A percentile compares a stretch with the other conserved stretches of the same genome.
Evolutionary conservation across 2,329 filamentous ascomycete species (phyloP).

Genomic region (Beauveria sp.): DNA sequence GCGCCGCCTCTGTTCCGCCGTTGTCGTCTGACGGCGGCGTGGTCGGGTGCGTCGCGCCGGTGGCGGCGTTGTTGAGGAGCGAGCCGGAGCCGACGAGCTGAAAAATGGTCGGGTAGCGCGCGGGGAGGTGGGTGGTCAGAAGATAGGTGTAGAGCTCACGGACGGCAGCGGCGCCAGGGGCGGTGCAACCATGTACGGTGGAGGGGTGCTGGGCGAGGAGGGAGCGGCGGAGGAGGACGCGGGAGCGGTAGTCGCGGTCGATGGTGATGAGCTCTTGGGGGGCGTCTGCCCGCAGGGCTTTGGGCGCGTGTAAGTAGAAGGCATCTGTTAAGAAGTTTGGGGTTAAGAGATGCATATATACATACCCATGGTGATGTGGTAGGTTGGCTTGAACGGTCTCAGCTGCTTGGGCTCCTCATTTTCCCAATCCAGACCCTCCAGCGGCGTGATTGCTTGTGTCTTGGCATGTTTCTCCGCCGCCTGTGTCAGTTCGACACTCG

Average conservation of each 20-base stretch:
- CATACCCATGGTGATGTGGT: slow-evolving; percentile 49
- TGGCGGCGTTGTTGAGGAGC: slow-evolving; percentile 24
- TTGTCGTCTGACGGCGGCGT: slow-evolving; percentile 14
- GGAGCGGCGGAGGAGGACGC: slow-evolving; percentile 31
- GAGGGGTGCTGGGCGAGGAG: slow-evolving; percentile 31
- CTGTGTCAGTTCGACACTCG: neutral
- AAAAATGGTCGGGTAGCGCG: slow-evolving; percentile 42
- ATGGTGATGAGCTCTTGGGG: slow-evolving; percentile 46
- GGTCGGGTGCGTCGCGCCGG: neutral
- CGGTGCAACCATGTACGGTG: slow-evolving; percentile 35
- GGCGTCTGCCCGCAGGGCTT: slow-evolving; percentile 31
- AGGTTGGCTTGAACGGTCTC: slow-evolving; percentile 39
- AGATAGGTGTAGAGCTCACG: slow-evolving; percentile 42
- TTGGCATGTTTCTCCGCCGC: neutral
- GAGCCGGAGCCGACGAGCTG: slow-evolving; percentile 26
- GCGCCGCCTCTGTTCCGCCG: slow-evolving; percentile 20
- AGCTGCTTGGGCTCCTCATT: slow-evolving; percentile 2
- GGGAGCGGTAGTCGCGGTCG: slow-evolving; percentile 41
- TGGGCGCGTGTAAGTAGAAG: neutral
- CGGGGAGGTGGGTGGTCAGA: slow-evolving; percentile 38
- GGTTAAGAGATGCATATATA: slow-evolving; percentile 14
- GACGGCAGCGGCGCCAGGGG: slow-evolving; percentile 33
- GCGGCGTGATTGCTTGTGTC: neutral
- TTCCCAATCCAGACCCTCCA: neutral
- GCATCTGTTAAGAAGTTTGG: too few relatives aligned